A percentile compares a stretch with the other conserved stretches of the same genome.
Conservation (phyloP, 305 asterid species). For the Fraxinus floribunda region DNA sequence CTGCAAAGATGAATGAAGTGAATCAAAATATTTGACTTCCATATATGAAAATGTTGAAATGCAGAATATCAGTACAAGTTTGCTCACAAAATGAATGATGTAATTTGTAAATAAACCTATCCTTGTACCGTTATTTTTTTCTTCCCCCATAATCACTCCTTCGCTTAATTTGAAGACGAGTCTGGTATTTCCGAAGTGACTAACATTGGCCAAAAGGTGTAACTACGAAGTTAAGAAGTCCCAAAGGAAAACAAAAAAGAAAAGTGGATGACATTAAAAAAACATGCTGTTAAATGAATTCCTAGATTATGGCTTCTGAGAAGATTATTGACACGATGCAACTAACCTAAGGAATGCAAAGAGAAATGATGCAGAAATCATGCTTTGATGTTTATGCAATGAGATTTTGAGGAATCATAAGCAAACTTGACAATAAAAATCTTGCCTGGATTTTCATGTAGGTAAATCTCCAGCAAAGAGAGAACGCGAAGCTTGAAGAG, state of each 20-base stretch:
- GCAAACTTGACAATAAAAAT: conserved; percentile 13
- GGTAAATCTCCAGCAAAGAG: conserved; percentile 88
- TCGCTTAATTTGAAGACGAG: not conserved
- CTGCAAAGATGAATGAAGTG: not conserved
- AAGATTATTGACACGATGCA: not conserved
- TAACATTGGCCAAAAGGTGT: not conserved
- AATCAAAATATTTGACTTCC: not conserved
- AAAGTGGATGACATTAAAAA: not conserved
- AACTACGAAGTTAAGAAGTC: not conserved
- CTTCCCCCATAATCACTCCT: not conserved
- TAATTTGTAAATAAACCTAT: not conserved
- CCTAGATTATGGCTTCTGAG: not conserved
- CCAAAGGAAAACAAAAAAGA: not conserved
- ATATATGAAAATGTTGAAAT: not conserved
- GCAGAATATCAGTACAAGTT: not conserved
- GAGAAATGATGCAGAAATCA: not conserved
- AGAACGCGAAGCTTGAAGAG: conserved; percentile 94
- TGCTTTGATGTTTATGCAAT: not conserved
- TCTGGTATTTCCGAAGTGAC: not conserved
- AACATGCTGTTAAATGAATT: not conserved
- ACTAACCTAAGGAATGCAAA: conserved; percentile 1
- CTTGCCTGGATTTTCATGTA: conserved; percentile 93
- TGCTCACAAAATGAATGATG: not conserved
- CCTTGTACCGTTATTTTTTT: not conserved
- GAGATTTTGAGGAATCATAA: not conserved